phyloP scores from a whole-genome alignment of 2,329 filamentous ascomycete species.

The Chaetomium sp. region DNA sequence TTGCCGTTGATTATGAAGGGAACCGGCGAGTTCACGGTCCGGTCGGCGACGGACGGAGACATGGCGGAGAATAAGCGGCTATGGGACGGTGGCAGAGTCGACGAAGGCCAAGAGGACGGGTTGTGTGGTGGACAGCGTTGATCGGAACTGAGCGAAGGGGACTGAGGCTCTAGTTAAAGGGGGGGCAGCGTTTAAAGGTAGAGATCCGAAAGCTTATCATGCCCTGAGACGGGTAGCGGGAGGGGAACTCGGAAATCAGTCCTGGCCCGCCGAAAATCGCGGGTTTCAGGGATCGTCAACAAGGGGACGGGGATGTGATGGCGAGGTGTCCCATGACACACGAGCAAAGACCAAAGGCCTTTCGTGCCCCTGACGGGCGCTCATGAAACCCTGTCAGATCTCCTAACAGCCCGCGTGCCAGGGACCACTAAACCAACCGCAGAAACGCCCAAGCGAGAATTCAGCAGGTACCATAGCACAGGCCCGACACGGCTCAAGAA shows the following conservation, averaged over 20 bases:
- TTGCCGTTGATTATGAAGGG: slow-evolving; percentile 30
- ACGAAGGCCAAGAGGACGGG: not conserved
- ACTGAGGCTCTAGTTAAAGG: not conserved
- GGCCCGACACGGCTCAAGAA: not conserved
- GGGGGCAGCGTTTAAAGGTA: not conserved
- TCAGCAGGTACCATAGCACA: too few relatives aligned
- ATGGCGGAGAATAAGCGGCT: slow-evolving; percentile 7
- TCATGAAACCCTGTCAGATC: too few relatives aligned
- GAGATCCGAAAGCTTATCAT: not conserved
- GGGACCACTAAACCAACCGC: too few relatives aligned
- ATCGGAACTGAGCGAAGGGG: too few relatives aligned
- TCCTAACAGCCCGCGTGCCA: too few relatives aligned
- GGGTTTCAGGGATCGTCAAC: too few relatives aligned
- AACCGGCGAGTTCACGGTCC: slow-evolving; percentile 22
- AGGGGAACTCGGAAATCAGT: not conserved
- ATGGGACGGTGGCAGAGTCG: not conserved
- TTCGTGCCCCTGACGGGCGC: too few relatives aligned
- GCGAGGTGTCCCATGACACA: not conserved
- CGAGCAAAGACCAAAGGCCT: too few relatives aligned
- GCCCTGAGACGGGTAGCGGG: too few relatives aligned
- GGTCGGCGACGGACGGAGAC: slow-evolving; percentile 7
- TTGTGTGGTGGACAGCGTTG: not conserved
- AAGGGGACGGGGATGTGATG: not conserved
- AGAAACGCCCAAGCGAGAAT: too few relatives aligned
- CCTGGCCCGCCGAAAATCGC: too few relatives aligned